A percentile compares a stretch with the other conserved stretches of the same genome.
Evolutionary conservation across 257 asterid genomes (phyloP).

Genomic region (Scutellaria minor): DNA sequence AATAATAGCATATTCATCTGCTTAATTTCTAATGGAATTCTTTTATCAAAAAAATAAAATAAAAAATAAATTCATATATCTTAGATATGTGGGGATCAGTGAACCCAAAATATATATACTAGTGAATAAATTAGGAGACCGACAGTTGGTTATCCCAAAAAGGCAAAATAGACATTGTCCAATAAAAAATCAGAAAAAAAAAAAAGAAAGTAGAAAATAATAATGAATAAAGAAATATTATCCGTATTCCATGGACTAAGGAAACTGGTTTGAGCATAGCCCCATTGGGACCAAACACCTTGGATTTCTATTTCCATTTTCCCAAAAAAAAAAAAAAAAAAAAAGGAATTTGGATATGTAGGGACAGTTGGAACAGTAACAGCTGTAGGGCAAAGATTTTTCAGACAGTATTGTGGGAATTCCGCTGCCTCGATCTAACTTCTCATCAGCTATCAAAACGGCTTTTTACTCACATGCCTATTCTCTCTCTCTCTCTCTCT

Average conservation of each 20-base stretch:
- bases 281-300: slow-evolving; percentile 31
- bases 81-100: no score
- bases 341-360: slow-evolving; percentile 33
- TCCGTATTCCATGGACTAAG: slow-evolving; percentile 38
- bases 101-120: not conserved
- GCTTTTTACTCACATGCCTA: slow-evolving; percentile 42
- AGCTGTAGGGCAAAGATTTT: slow-evolving; percentile 58
- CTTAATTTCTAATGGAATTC: no score
- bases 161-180: not conserved
- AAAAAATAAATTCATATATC: no score
- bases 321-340: not conserved
- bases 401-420: slow-evolving; percentile 59
- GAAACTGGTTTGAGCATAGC: slow-evolving; percentile 18
- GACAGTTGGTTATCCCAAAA: slow-evolving; percentile 24
- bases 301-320: no score
- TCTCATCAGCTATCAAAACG: slow-evolving; percentile 1
- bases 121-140: not conserved
- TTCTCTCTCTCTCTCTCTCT: not conserved
- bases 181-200: not conserved
- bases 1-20: no score
- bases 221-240: slow-evolving; percentile 21
- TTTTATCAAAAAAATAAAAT: no score
- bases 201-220: not conserved
- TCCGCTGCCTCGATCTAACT: slow-evolving; percentile 47
- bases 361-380: slow-evolving; percentile 39